Evolutionary conservation across 495 filamentous ascomycete genomes (phyloP).

Genomic region (Xeromyces bisporus): DNA sequence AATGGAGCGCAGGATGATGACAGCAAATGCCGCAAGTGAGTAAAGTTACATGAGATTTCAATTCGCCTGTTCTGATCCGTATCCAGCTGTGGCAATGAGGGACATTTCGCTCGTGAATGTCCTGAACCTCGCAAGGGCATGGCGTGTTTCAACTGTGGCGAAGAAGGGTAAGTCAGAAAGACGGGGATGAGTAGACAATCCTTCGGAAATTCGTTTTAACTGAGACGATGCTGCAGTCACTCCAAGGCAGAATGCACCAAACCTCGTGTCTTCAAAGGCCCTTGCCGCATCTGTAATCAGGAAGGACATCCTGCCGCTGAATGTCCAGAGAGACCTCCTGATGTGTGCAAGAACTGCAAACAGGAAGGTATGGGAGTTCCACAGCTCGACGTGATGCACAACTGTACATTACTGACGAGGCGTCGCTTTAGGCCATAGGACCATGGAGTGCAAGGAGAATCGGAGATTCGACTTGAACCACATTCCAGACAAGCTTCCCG

Average conservation of each 20-base stretch:
- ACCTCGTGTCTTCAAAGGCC: slow-evolving; percentile 45
- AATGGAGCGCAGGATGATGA: neutral
- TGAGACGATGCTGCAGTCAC: slow-evolving; percentile 27
- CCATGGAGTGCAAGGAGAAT: slow-evolving; percentile 47
- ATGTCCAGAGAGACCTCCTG: slow-evolving; percentile 49
- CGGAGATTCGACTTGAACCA: slow-evolving; percentile 47
- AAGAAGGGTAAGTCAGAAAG: slow-evolving; percentile 22
- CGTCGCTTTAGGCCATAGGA: slow-evolving; percentile 42
- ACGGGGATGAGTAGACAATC: neutral
- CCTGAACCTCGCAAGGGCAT: slow-evolving; percentile 29
- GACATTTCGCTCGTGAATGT: slow-evolving; percentile 44
- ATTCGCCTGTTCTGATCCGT: neutral
- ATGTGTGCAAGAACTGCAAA: slow-evolving; percentile 60
- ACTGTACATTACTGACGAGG: no score
- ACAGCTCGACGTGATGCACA: no score
- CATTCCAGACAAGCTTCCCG: slow-evolving; percentile 40
- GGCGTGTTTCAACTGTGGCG: slow-evolving; percentile 53
- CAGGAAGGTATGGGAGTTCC: slow-evolving; percentile 38
- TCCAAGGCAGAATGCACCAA: slow-evolving; percentile 52
- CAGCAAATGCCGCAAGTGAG: neutral
- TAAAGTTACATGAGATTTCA: neutral
- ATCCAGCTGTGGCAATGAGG: slow-evolving; percentile 33
- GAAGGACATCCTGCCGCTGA: slow-evolving; percentile 54
- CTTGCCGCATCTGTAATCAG: slow-evolving; percentile 56
- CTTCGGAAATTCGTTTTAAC: neutral